phyloP scores from a whole-genome alignment of 1,284 basidiomycete species.

The Bondarzewia mesenterica region DNA sequence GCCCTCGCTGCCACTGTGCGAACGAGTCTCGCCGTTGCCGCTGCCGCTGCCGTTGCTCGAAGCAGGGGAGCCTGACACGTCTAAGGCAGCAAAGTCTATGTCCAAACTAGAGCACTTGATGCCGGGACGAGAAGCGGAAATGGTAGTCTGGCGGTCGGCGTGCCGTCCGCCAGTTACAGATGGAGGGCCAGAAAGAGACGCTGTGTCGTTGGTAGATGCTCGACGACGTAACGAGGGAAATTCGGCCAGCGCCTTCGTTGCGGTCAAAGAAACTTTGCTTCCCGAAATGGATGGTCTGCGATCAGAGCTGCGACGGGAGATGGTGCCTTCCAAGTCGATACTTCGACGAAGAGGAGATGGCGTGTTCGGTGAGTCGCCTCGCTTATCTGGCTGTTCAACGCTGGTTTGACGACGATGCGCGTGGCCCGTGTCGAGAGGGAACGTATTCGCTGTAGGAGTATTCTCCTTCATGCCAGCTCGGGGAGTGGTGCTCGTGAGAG shows the following conservation, averaged over 20 bases:
- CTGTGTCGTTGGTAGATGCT: slow-evolving; percentile 16
- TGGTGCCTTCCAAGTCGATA: slow-evolving; percentile 41
- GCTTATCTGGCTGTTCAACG: slow-evolving; percentile 39
- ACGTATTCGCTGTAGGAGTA: slow-evolving; percentile 27
- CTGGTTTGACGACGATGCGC: slow-evolving; percentile 39
- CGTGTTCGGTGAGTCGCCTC: slow-evolving; percentile 26
- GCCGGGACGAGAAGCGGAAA: slow-evolving; percentile 11
- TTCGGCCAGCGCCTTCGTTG: slow-evolving; percentile 17
- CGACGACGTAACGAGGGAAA: slow-evolving; percentile 21
- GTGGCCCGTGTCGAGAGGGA: slow-evolving; percentile 34
- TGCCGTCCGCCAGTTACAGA: slow-evolving; percentile 4
- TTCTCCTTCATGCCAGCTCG: slow-evolving; percentile 30
- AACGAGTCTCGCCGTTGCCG: slow-evolving; percentile 38
- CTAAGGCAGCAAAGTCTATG: slow-evolving; percentile 31
- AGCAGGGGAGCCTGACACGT: slow-evolving; percentile 33
- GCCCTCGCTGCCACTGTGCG: slow-evolving; percentile 35
- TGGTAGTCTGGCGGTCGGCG: slow-evolving; percentile 12
- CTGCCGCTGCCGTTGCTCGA: slow-evolving; percentile 49
- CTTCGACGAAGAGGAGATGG: slow-evolving; percentile 53
- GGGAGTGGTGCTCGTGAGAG: slow-evolving; percentile 29
- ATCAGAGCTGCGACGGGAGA: slow-evolving; percentile 35
- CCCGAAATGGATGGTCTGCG: slow-evolving; percentile 41
- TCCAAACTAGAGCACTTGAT: slow-evolving; percentile 20
- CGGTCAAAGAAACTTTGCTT: slow-evolving; percentile 18
- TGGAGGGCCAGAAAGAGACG: slow-evolving; percentile 7